Evolutionary conservation across 1,284 basidiomycete genomes (phyloP), one percentile per base, ranked within the genome.

Genomic region (Meira nashicola): DNA sequence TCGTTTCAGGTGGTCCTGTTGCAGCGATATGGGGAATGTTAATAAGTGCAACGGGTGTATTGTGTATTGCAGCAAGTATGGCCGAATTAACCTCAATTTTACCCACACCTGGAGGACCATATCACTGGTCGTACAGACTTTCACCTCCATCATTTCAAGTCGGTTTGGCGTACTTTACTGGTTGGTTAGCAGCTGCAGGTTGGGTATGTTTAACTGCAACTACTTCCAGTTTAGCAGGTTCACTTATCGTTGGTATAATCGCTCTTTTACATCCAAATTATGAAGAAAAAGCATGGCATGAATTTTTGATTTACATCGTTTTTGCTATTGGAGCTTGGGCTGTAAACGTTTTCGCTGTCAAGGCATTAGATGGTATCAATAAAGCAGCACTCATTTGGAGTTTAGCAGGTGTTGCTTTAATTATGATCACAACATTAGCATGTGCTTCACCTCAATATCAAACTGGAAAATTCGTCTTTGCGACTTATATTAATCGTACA

Each of bases 401-500:
- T 0, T 57, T 82, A 10, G 60, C 67, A 0, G 80, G 81, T 14
- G 75, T 78, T 9, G 54, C 71, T 12, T 67, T 81, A 37, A 78
- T 80, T 57, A 77, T 78, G 59, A 80, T 82, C 55, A 76, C 73
- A 25, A 71, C 79, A 39, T 74, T 82, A 0, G 68, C 79, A 2
- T 65, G 71, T 2, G 69, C 79, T 1, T 59, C 66, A 1, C 71
- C 77, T 2, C 58, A 80, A 47, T 82, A 74, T 64, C 80, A 81
- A 47, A 55, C 66, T 0, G 79, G 69, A 17, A 64, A 67, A 9
- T 81, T 80, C 49, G 81, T 82, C n/a, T 82, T 82, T 59, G 66
- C 67, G 9, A 66, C 67, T 1, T 80, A 73, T 47, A 70, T 76
- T 55, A 82, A 82, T 69, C 58, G 74, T 58, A 82, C 80, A 0